Evolutionary conservation across 208 protist genomes (phyloP).

Genomic region (Leishmania amazonensis): DNA sequence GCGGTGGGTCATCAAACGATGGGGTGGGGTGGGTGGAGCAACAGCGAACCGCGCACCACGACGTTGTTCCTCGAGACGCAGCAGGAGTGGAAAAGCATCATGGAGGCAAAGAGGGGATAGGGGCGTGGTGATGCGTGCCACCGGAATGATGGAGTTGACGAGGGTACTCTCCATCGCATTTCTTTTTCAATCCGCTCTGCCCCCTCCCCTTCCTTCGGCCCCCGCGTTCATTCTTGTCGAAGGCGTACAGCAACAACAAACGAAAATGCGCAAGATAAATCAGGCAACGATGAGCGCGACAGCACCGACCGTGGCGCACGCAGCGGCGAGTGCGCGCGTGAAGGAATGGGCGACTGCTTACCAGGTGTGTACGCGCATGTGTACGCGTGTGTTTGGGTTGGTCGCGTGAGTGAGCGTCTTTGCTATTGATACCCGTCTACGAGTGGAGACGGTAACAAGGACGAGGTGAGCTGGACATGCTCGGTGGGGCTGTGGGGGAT

Average conservation of each 20-base stretch:
- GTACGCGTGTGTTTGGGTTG: background rate
- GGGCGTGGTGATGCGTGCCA: background rate
- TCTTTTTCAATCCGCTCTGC: background rate
- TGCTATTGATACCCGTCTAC: background rate
- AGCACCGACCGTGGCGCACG: background rate
- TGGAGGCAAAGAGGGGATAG: background rate
- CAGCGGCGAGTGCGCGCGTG: background rate
- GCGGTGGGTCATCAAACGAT: background rate
- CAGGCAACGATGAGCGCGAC: background rate
- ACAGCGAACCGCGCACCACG: no score
- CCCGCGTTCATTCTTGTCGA: background rate
- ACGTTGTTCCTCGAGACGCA: background rate
- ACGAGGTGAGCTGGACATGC: background rate
- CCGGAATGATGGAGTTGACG: background rate
- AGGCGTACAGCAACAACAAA: background rate
- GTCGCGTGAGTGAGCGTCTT: background rate
- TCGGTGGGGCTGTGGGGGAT: background rate
- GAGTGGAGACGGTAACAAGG: background rate
- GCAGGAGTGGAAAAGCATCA: background rate
- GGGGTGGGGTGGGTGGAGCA: no score
- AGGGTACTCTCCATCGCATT: no score
- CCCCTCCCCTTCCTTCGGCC: background rate
- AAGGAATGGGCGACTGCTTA: background rate
- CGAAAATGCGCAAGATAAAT: background rate
- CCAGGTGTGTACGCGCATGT: background rate